Conservation (phyloP, 306 rosid species). For the Quillaja saponaria region DNA sequence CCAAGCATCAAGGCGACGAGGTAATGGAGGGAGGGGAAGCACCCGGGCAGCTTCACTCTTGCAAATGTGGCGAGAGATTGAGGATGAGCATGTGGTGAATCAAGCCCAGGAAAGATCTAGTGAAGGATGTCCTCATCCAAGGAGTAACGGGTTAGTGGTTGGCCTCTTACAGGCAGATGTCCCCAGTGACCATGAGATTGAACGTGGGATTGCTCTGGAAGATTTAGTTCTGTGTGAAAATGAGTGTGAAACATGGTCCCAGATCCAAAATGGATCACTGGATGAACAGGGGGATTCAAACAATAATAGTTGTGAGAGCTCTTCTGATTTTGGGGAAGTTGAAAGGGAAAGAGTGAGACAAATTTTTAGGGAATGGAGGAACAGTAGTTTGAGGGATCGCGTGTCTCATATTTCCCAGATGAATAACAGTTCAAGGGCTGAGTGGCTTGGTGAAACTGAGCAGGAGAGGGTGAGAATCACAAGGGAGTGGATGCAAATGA, state of each 20-base stretch:
- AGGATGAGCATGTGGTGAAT: constrained; percentile 75
- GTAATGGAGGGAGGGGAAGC: constrained; percentile 61
- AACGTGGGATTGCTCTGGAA: constrained; percentile 42
- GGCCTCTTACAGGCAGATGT: constrained; percentile 42
- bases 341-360: constrained; percentile 94
- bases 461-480: constrained; percentile 82
- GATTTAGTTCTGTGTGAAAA: constrained; percentile 55
- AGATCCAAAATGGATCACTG: constrained; percentile 59
- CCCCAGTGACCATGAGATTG: constrained; percentile 40
- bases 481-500: constrained; percentile 85
- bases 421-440: constrained; percentile 57
- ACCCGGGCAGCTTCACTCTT: constrained; percentile 66
- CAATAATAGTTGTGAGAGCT: constrained; percentile 56
- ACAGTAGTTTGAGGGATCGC: constrained; percentile 58
- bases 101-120: constrained; percentile 62
- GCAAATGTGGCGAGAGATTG: constrained; percentile 82
- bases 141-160: constrained; percentile 44
- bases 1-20: constrained; percentile 50
- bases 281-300: constrained; percentile 63
- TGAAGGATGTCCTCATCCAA: constrained; percentile 52
- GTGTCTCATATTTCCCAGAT: constrained; percentile 49
- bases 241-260: constrained; percentile 73
- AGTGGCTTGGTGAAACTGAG: constrained; percentile 79
- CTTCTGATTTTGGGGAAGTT: constrained; percentile 68
- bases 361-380: constrained; percentile 89